Conservation (phyloP, 257 asterid species). For the Solanum boliviense region DNA sequence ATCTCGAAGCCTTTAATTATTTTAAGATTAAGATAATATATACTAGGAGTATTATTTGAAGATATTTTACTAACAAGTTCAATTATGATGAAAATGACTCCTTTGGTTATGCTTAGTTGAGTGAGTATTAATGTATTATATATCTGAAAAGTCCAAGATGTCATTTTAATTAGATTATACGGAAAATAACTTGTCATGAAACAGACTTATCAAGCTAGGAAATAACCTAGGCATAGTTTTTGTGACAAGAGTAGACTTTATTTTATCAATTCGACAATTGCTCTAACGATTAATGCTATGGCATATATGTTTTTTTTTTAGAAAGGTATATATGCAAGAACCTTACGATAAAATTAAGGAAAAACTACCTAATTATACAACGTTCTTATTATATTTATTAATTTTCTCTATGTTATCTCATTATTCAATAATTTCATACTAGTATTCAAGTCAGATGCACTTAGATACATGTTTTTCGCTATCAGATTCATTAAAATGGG, state of each 20-base stretch:
- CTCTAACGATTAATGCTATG: not conserved
- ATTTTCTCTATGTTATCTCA: no score
- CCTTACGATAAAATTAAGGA: not conserved
- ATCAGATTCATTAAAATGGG: no score
- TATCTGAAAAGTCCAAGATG: not conserved
- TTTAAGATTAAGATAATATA: not conserved
- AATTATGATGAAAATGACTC: not conserved
- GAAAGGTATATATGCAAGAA: not conserved
- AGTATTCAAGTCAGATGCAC: no score
- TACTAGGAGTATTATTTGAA: not conserved
- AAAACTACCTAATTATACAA: no score
- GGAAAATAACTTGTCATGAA: not conserved
- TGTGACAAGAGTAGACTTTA: not conserved
- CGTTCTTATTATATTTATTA: no score
- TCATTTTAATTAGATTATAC: not conserved
- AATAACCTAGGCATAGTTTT: not conserved
- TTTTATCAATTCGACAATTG: not conserved
- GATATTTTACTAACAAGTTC: not conserved
- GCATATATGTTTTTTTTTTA: not conserved
- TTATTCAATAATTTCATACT: no score
- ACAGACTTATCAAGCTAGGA: not conserved
- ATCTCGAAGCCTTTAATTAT: not conserved
- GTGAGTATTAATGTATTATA: not conserved
- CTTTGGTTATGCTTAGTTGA: not conserved
- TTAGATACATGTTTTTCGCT: no score